A percentile compares a stretch with the other conserved stretches of the same genome.
These are phyloP conservation scores for Oryza glaberrima DNA, from an alignment of 176 grass and related monocot genomes.

Conservation along the genomic window DNA sequence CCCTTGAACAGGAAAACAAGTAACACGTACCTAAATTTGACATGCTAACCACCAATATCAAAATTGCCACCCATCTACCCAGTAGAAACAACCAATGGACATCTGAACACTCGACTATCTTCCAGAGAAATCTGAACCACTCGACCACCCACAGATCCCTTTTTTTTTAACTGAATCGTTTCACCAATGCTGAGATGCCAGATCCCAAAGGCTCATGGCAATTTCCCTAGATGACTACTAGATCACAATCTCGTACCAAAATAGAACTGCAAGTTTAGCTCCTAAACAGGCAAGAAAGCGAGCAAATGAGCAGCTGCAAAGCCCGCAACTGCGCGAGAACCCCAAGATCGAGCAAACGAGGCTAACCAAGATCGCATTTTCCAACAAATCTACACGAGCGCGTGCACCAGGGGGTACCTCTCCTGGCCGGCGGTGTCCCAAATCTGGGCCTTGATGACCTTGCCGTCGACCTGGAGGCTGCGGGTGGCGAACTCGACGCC, in stretches of 20 bases:
- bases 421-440: conserved; percentile 82
- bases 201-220: neutral
- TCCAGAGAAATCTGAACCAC: conserved; percentile 28
- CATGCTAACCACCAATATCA: conserved; percentile 17
- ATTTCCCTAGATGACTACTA: neutral
- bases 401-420: conserved; percentile 35
- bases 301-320: neutral
- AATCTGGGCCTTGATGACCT: conserved; percentile 84
- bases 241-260: conserved; percentile 6
- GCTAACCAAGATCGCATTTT: conserved; percentile 11
- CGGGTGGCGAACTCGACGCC: conserved; percentile 97
- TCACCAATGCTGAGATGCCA: neutral
- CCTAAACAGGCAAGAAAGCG: conserved; percentile 13
- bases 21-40: conserved; percentile 15
- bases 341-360: conserved; percentile 22
- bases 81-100: conserved; percentile 18
- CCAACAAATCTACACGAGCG: conserved; percentile 24
- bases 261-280: conserved; percentile 16
- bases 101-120: conserved; percentile 27
- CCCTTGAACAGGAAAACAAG: neutral
- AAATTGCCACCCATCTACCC: conserved; percentile 3
- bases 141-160: conserved; percentile 23
- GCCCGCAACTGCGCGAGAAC: neutral
- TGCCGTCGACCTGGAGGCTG: conserved; percentile 72
- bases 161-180: conserved; percentile 22